Evolutionary conservation across 352 stramenopile genomes (phyloP).

Genomic region (Phytophthora chlamydospora): DNA sequence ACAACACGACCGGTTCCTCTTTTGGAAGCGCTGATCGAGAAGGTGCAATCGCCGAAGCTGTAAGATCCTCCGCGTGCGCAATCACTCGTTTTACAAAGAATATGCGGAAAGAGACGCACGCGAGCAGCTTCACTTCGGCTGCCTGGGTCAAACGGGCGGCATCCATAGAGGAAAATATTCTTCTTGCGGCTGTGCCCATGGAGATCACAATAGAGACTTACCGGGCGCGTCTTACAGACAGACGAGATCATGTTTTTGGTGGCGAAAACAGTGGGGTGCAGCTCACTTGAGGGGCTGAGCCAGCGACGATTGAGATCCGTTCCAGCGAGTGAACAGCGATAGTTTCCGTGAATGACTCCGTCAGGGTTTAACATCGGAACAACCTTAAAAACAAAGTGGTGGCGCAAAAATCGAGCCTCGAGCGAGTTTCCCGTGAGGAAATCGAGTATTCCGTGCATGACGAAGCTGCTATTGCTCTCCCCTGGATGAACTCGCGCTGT

Average conservation of each 20-base stretch:
- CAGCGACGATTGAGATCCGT: conserved; percentile 90
- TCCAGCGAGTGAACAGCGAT: conserved; percentile 85
- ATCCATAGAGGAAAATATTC: conserved; percentile 91
- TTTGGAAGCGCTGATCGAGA: conserved; percentile 68
- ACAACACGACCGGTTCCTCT: conserved; percentile 69
- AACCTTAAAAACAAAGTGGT: conserved; percentile 90
- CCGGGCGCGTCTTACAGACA: conserved; percentile 45
- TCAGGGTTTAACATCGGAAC: conserved; percentile 95
- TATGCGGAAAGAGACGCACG: conserved; percentile 73
- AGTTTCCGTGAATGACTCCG: conserved; percentile 93
- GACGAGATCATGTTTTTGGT: conserved; percentile 79
- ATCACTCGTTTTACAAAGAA: conserved; percentile 62
- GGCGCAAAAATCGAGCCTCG: conserved; percentile 76
- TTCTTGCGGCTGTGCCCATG: conserved; percentile 90
- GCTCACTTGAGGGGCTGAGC: conserved; percentile 47
- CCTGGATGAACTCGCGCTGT: conserved; percentile 88
- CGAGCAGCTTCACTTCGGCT: conserved; percentile 55
- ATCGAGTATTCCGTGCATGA: conserved; percentile 91
- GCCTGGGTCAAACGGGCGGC: conserved; percentile 47
- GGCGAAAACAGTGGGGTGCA: conserved; percentile 80
- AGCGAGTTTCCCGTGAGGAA: conserved; percentile 80
- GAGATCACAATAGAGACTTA: conserved; percentile 88
- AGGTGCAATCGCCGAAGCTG: conserved; percentile 74
- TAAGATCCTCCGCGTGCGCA: conserved; percentile 55
- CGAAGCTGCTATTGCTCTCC: conserved; percentile 89